Base-by-base conservation (phyloP, 1,139 yeast species). In the Tardiomyces depauwii region DNA sequence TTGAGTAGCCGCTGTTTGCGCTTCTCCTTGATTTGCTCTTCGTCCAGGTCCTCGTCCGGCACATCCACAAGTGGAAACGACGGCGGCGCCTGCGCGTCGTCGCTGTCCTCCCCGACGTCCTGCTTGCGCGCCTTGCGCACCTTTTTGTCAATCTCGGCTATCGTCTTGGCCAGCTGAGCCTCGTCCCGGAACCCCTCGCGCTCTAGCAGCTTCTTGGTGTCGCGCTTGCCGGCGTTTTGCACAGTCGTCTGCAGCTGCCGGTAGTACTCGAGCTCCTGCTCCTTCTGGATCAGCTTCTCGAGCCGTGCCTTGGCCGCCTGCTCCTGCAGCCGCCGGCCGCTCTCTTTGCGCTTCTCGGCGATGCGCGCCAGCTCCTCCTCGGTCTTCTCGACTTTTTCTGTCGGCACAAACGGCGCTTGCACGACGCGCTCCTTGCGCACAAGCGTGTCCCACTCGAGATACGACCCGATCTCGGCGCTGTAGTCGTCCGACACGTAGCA, bases 301-400 rank as follows among this genome's bases (percentile, higher is more conserved):
- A 78, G 64, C 48, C 98, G 71, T 55, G 82, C 82, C 55, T 80
- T 82, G 53, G 83, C 88, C 0, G 97, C 97, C 64, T 88, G 96
- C 57, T 87, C 95, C 64, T 91, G 97, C 50, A 93, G 71, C 54
- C 95, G 72, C 53, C 81, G 77, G 4, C 96, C 97, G 53, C 85
- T 86, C 60, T 89, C 96, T 55, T 78, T 75, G 51, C 95, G 76
- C 59, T 82, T 80, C 54, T 83, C 91, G 1, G 91, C 81, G 52
- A 86, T 89, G 39, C 74, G 66, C 19, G 79, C 81, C 36, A 88
- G 62, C 59, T 87, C 96, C 61, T 87, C 96, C 48, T 84, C 94
- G 0, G 89, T 70, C 59, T 89, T 86, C 58, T 82, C 85, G 47
- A 78, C 79, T 46, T 77, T 81, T 13, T 73, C 66, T 4, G 73